Evolutionary conservation across 208 protist species (phyloP).

Genomic region (Acanthamoeba triangularis): DNA sequence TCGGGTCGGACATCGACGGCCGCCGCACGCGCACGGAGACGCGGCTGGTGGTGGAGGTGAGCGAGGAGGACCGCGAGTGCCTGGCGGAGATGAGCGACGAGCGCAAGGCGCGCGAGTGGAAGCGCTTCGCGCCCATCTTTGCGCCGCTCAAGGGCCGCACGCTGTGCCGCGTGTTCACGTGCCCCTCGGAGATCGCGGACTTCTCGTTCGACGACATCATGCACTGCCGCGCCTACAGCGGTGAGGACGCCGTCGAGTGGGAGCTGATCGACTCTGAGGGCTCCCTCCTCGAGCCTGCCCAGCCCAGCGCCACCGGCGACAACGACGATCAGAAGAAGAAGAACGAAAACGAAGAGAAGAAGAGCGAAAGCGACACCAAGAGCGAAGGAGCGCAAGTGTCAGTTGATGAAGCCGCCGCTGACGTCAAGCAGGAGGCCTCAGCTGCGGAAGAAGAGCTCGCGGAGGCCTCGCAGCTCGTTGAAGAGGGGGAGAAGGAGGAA

Average conservation of each 20-base stretch:
- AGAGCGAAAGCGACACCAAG: background rate
- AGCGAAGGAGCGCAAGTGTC: background rate
- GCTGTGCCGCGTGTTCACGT: conserved; percentile 63
- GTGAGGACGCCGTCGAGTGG: conserved; percentile 32
- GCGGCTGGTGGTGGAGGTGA: conserved; percentile 37
- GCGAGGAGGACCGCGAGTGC: conserved; percentile 60
- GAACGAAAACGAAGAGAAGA: background rate
- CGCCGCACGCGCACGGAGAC: background rate
- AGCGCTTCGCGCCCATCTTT: conserved; percentile 45
- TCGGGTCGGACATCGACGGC: background rate
- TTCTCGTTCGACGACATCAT: conserved; percentile 48
- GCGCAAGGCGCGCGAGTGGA: conserved; percentile 42
- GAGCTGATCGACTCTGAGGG: background rate
- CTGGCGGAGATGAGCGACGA: conserved; percentile 70
- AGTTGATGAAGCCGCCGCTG: background rate
- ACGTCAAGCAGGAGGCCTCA: background rate
- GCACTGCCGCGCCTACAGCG: conserved; percentile 51
- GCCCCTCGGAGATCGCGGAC: conserved; percentile 22
- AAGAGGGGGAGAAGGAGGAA: background rate
- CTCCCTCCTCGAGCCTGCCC: background rate
- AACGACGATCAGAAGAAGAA: background rate
- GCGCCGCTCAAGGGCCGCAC: conserved; percentile 53
- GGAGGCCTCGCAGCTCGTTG: background rate
- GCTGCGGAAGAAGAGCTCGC: background rate
- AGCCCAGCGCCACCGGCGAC: background rate